Evolutionary conservation across 2,329 filamentous ascomycete species (phyloP), one percentile per base, ranked within the genome.

Genomic region (Gnomoniopsis sp.): DNA sequence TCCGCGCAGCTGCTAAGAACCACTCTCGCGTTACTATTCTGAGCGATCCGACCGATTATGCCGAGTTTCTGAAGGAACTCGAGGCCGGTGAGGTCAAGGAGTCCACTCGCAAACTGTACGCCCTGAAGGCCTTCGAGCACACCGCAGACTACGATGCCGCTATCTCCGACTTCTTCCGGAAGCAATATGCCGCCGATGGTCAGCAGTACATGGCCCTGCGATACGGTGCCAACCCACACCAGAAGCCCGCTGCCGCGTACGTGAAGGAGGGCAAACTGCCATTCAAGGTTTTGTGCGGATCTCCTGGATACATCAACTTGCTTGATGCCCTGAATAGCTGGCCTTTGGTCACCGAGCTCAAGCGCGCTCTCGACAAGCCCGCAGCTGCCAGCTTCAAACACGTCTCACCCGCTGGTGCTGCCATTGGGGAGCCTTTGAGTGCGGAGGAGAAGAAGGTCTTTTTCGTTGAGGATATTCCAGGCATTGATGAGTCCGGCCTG

Each of bases 361-460:
- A 92, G 81, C 80, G 89, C 67, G 91, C 93, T 22, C 86, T 98
- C 22, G 88, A 89, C 66, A 88, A 89, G 74, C 91, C 95, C 36
- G 95, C 95, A 55, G 95, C 95, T 33, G 93, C 95, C 63, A 96
- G 91, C 73, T 99, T 99, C 87, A 99, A 97, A 86, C 95, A 99
- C 74, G 95, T 98, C 63, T 99, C 95, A 11, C 95, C 95, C 21
- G 95, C 95, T 47, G 95, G 95, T 70, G 95, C 93, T 60, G 93
- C 95, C 65, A 95, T 99, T 69, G 95, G 93, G 65, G 87, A 95
- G 7, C 91, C 92, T 22, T 83, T 99, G 64, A 91, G 80, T 64
- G 86, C 90, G 44, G 89, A 90, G 54, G 95, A 99, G 84, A 88
- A 90, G 76, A 96, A 96, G 79, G 95, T 97, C 57, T 99, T 96